phyloP scores from a whole-genome alignment of 345 rosid genomes.

The Lepidium sativum region DNA sequence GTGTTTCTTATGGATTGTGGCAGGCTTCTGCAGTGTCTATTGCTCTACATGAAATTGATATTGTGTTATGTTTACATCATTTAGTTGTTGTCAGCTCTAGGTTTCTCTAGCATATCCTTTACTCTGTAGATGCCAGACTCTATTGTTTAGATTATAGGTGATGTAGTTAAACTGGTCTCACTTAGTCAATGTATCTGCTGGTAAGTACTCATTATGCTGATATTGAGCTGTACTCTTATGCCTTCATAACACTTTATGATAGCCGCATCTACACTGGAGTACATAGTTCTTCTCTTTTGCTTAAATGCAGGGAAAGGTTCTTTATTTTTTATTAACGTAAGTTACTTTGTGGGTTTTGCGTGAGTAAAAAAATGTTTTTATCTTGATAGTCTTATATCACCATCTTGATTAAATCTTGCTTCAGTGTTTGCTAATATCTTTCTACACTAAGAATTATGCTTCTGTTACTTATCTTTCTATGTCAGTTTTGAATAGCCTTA shows the following conservation, averaged over 20 bases:
- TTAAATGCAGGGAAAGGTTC: conserved; percentile 16
- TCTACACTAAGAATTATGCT: neutral
- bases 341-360: neutral
- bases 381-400: neutral
- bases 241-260: neutral
- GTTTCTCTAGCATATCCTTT: no score
- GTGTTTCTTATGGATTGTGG: conserved; percentile 16
- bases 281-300: conserved; percentile 1
- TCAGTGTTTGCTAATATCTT: neutral
- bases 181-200: neutral
- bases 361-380: neutral
- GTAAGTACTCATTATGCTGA: neutral
- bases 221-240: conserved; percentile 1
- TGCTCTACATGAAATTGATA: conserved; percentile 1
- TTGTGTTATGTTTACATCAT: conserved; percentile 9
- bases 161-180: neutral
- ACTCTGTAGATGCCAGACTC: neutral
- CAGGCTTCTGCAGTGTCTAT: conserved; percentile 21
- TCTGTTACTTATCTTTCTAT: neutral
- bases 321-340: neutral
- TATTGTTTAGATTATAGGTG: neutral
- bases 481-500: neutral
- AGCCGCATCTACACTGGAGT: neutral
- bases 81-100: neutral
- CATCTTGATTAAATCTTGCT: neutral